These are phyloP conservation scores for Rhamnella rubrinervis DNA, from an alignment of 331 rosid genomes.

Conservation along the genomic window DNA sequence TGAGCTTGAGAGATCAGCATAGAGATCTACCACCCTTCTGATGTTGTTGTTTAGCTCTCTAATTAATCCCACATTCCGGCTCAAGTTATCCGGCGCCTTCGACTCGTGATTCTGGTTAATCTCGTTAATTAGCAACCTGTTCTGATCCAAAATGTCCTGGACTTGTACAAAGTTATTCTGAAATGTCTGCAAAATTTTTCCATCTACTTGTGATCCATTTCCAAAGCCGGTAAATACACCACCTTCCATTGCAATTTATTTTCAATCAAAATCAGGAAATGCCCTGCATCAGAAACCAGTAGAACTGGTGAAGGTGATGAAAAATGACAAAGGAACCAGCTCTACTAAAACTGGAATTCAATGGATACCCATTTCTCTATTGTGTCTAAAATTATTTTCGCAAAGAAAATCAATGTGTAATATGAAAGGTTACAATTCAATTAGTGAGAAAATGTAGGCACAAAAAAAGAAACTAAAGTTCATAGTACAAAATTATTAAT, in stretches of 20 bases:
- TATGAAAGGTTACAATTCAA: background rate
- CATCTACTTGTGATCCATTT: constrained; percentile 57
- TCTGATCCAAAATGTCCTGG: constrained; percentile 84
- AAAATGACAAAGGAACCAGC: constrained; percentile 5
- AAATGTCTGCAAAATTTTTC: constrained; percentile 63
- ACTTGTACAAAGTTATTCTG: constrained; percentile 81
- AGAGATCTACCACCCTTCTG: constrained; percentile 87
- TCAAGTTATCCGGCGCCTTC: constrained; percentile 70
- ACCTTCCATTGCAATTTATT: constrained; percentile 60
- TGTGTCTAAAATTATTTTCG: background rate
- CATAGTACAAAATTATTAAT: background rate
- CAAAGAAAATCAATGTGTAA: constrained; percentile 10
- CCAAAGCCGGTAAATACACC: constrained; percentile 59
- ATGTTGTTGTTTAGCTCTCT: constrained; percentile 84
- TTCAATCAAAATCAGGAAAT: constrained; percentile 30
- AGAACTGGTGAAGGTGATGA: background rate
- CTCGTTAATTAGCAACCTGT: constrained; percentile 74
- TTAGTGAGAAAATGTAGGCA: constrained; percentile 10
- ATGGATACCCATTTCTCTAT: constrained; percentile 1
- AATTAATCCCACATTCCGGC: constrained; percentile 72
- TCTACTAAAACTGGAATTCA: constrained; percentile 16
- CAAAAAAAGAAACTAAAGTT: constrained; percentile 15
- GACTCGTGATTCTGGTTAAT: constrained; percentile 87
- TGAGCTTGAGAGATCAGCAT: constrained; percentile 75
- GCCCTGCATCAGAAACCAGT: constrained; percentile 41